These are phyloP conservation scores for Hibiscus tridactylites DNA, from an alignment of 345 rosid species.

Conservation along the genomic window DNA sequence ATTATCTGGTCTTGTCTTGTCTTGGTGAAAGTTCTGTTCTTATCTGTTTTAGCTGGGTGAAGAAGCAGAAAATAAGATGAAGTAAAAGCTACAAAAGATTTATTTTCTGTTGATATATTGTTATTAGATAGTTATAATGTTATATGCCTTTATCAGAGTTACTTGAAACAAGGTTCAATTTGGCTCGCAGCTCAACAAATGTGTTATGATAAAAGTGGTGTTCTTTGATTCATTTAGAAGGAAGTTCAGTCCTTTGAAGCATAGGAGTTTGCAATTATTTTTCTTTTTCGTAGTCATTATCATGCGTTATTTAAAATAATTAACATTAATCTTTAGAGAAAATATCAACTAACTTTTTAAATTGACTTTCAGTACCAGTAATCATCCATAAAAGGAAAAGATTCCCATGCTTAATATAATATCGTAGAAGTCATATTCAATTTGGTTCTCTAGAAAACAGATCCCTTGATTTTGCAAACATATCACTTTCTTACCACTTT, in stretches of 20 bases:
- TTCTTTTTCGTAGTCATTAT: background rate
- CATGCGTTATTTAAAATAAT: background rate
- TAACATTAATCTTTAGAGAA: background rate
- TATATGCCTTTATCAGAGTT: background rate
- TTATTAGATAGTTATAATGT: background rate
- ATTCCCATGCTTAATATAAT: no score
- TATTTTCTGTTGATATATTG: background rate
- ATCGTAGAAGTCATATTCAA: no score
- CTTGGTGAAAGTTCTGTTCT: background rate
- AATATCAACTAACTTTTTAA: background rate
- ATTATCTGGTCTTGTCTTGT: background rate
- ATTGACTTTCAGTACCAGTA: background rate
- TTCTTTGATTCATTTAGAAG: background rate
- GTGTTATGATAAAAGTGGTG: background rate
- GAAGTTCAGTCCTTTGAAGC: background rate
- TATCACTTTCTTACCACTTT: background rate
- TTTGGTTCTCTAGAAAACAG: no score
- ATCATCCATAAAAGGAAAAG: background rate
- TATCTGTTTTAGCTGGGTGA: background rate
- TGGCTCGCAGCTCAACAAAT: background rate
- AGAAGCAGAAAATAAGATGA: background rate
- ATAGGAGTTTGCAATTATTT: background rate
- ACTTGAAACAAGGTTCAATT: background rate
- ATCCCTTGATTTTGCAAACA: background rate
- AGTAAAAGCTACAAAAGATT: background rate